Evolutionary conservation across 2,329 filamentous ascomycete genomes (phyloP).

Genomic region (Bertia moriformis): DNA sequence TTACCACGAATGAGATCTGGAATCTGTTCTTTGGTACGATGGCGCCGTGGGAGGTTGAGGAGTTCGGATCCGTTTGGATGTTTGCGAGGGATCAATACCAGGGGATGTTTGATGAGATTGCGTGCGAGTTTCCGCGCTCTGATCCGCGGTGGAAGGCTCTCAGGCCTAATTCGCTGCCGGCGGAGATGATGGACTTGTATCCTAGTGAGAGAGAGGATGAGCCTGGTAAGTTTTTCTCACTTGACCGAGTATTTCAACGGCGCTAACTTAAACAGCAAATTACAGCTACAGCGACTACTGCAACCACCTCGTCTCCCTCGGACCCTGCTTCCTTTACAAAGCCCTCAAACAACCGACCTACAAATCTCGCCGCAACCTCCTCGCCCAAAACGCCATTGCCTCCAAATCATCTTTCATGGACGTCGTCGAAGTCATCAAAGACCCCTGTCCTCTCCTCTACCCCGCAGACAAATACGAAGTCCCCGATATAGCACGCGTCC

Average conservation of each 20-base stretch:
- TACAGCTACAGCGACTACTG: background rate
- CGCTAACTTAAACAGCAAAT: background rate
- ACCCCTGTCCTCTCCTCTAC: background rate
- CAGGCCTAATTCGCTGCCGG: background rate
- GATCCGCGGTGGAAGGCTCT: background rate
- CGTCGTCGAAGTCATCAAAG: background rate
- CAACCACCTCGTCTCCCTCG: background rate
- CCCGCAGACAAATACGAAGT: background rate
- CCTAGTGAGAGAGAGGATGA: too few species aligned
- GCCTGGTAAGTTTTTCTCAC: background rate
- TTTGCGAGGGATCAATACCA: slow-evolving; percentile 1
- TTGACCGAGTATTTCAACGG: background rate
- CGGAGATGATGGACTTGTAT: background rate
- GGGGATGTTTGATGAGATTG: background rate
- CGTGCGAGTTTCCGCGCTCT: background rate
- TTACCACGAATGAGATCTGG: slow-evolving; percentile 4
- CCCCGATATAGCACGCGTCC: background rate
- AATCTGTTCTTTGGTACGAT: slow-evolving; percentile 7
- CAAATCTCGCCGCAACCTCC: background rate
- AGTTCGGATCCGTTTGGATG: slow-evolving; percentile 7
- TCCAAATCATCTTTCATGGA: background rate
- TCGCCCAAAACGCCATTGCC: background rate
- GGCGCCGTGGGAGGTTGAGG: slow-evolving; percentile 9
- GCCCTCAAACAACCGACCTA: background rate
- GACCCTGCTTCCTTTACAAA: background rate